These are phyloP conservation scores for Salvia rosmarinus DNA, from an alignment of 257 asterid genomes.

Conservation along the genomic window DNA sequence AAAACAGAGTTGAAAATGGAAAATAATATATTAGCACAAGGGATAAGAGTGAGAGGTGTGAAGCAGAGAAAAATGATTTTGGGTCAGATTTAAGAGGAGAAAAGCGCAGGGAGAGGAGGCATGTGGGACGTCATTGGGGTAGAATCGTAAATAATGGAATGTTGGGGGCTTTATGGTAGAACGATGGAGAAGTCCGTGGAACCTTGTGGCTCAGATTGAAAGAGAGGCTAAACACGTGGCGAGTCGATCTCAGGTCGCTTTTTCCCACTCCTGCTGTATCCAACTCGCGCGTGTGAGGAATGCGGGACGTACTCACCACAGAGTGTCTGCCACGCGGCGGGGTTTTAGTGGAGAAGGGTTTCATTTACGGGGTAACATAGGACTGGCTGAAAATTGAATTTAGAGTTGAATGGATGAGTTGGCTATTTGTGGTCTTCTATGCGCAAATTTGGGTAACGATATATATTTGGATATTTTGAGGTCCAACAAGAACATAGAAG, in stretches of 20 bases:
- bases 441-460: not conserved
- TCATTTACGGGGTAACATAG: slow-evolving; percentile 12
- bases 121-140: slow-evolving; percentile 52
- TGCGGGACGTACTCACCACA: slow-evolving; percentile 27
- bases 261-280: slow-evolving; percentile 17
- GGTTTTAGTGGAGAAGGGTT: slow-evolving; percentile 12
- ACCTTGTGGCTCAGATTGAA: slow-evolving; percentile 73
- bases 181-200: slow-evolving; percentile 56
- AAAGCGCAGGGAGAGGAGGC: slow-evolving; percentile 6
- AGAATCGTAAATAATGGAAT: slow-evolving; percentile 14
- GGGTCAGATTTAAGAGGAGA: slow-evolving; percentile 33
- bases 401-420: slow-evolving; percentile 4
- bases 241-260: slow-evolving; percentile 47
- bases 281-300: slow-evolving; percentile 38
- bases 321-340: slow-evolving; percentile 31
- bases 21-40: slow-evolving; percentile 15
- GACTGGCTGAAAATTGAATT: not conserved
- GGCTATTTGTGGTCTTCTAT: slow-evolving; percentile 28
- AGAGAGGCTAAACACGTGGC: slow-evolving; percentile 69
- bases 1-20: not conserved
- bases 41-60: slow-evolving; percentile 31
- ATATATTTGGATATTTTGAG: slow-evolving; percentile 25
- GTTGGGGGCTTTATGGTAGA: slow-evolving; percentile 29
- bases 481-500: not conserved
- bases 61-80: slow-evolving; percentile 23